phyloP scores from a whole-genome alignment of 2,329 filamentous ascomycete genomes.

The Ophiostoma himal-ulmi region DNA sequence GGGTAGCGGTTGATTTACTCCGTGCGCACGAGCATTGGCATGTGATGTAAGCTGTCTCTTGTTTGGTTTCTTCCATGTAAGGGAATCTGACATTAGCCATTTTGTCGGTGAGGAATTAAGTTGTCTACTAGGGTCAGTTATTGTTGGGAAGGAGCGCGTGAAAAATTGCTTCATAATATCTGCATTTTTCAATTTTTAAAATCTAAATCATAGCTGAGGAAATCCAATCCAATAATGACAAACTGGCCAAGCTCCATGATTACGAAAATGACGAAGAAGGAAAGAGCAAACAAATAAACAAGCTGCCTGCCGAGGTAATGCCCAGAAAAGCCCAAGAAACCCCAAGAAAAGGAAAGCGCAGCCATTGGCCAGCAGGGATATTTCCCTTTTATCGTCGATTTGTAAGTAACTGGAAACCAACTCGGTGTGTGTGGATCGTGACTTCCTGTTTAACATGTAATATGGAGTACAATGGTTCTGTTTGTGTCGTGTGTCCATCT shows the following conservation, averaged over 20 bases:
- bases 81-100: not conserved
- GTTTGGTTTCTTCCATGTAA: constrained; percentile 4
- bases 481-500: constrained; percentile 6
- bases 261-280: not conserved
- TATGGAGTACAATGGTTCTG: not conserved
- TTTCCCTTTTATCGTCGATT: constrained; percentile 3
- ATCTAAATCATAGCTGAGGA: not conserved
- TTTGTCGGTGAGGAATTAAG: not conserved
- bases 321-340: not conserved
- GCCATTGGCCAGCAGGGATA: not conserved
- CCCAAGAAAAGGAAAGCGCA: not conserved
- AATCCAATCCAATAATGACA: not conserved
- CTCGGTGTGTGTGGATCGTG: constrained; percentile 5
- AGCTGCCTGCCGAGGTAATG: not conserved
- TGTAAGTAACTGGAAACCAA: not conserved
- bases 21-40: not conserved
- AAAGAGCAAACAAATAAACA: not conserved
- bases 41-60: constrained; percentile 2
- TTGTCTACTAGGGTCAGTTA: not conserved
- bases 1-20: not conserved
- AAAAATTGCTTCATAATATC: not conserved
- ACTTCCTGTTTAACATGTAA: not conserved
- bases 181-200: not conserved
- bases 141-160: not conserved
- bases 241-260: not conserved